A percentile compares a stretch with the other conserved stretches of the same genome.
Evolutionary conservation across 202 grass and related monocot genomes (phyloP).

Genomic region (Zoysia matrella): DNA sequence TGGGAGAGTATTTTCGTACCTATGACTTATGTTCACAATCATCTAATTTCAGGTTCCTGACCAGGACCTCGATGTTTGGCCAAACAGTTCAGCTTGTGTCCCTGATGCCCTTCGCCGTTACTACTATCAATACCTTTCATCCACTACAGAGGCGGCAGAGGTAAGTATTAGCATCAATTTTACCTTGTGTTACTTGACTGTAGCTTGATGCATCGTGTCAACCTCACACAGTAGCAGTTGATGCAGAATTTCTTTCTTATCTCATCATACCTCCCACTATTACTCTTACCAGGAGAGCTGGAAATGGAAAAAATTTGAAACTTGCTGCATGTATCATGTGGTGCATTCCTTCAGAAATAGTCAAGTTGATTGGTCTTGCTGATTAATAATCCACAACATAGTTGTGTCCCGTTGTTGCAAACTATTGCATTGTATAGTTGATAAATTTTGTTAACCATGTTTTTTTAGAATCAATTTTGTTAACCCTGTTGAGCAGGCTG

Average conservation of each 20-base stretch:
- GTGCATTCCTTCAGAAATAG: neutral
- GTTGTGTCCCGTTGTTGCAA: constrained; percentile 8
- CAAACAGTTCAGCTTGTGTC: constrained; percentile 87
- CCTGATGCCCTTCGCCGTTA: constrained; percentile 92
- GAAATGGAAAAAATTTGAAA: neutral
- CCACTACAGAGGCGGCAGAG: constrained; percentile 93
- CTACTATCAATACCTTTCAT: constrained; percentile 99
- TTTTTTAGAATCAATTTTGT: neutral
- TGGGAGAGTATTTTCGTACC: neutral
- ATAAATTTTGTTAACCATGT: constrained; percentile 9
- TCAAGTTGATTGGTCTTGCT: constrained; percentile 15
- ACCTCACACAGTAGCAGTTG: neutral
- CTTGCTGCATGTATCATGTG: neutral
- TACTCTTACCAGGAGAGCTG: neutral
- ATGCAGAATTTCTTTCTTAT: constrained; percentile 11
- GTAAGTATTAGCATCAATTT: constrained; percentile 45
- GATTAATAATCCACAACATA: constrained; percentile 5
- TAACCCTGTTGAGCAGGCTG: neutral
- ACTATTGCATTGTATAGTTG: constrained; percentile 16
- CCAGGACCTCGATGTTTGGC: constrained; percentile 89
- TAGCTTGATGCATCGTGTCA: constrained; percentile 18
- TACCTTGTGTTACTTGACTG: neutral
- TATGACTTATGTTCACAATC: constrained; percentile 7
- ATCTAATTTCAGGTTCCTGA: constrained; percentile 72
- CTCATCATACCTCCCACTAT: neutral